Conservation (phyloP, 176 grass and related monocot species). For the Alloteropsis semialata region DNA sequence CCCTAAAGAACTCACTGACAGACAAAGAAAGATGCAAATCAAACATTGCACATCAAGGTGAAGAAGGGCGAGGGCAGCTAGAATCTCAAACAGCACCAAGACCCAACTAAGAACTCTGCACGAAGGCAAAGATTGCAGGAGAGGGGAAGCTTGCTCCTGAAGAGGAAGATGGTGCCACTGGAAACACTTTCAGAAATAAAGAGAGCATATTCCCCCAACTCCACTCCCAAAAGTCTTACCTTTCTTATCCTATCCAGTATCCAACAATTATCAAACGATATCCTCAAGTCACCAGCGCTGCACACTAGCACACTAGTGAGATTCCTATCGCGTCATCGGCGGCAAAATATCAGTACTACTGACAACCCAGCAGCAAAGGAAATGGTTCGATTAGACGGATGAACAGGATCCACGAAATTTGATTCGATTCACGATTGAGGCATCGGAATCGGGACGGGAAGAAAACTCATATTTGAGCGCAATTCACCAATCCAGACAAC, state of each 20-base stretch:
- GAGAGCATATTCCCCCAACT: constrained; percentile 32
- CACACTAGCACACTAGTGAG: constrained; percentile 26
- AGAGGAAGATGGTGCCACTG: background rate
- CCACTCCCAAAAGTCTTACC: background rate
- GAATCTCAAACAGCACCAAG: background rate
- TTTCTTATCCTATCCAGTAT: constrained; percentile 17
- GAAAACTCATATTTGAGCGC: background rate
- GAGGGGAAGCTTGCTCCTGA: background rate
- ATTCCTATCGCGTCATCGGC: constrained; percentile 6
- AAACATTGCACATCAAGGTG: constrained; percentile 8
- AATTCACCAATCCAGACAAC: background rate
- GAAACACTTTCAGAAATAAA: constrained; percentile 2
- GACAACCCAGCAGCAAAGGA: background rate
- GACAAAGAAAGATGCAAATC: background rate
- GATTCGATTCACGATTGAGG: background rate
- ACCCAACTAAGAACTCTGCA: constrained; percentile 7
- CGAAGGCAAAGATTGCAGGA: background rate
- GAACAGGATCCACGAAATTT: constrained; percentile 6
- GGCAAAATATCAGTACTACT: background rate
- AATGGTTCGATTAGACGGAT: background rate
- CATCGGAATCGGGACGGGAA: background rate
- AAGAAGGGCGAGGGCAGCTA: background rate
- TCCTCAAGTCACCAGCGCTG: background rate
- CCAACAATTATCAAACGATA: constrained; percentile 28
- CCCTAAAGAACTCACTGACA: background rate